A percentile compares a stretch with the other conserved stretches of the same genome.
phyloP scores from a whole-genome alignment of 2,329 filamentous ascomycete species.

The Penicillium occitanis region DNA sequence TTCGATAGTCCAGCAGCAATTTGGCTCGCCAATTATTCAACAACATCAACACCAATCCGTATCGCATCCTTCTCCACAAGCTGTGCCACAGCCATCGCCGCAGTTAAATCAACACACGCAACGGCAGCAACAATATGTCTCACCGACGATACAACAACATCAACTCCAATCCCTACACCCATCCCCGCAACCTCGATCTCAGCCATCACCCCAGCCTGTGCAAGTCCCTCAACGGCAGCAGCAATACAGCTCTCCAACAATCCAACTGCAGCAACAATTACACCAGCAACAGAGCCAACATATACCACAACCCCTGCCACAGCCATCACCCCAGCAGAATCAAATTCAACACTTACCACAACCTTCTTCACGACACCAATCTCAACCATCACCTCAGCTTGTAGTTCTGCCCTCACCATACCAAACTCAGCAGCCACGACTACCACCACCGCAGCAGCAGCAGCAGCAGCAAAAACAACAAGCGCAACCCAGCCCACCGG shows the following conservation, averaged over 20 bases:
- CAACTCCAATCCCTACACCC: neutral
- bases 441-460: neutral
- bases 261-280: constrained; percentile 1
- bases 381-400: constrained; percentile 24
- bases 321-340: constrained; percentile 5
- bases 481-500: neutral
- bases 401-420: constrained; percentile 16
- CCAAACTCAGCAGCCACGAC: constrained; percentile 9
- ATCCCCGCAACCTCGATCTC: neutral
- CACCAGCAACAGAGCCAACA: neutral
- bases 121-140: constrained; percentile 20
- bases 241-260: neutral
- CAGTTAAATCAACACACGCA: constrained; percentile 22
- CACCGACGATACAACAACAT: constrained; percentile 9
- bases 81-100: constrained; percentile 27
- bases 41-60: constrained; percentile 16
- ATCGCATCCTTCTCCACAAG: constrained; percentile 21
- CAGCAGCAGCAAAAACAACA: neutral
- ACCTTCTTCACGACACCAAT: neutral
- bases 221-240: constrained; percentile 19
- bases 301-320: neutral
- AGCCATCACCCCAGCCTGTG: constrained; percentile 24
- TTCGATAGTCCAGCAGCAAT: constrained; percentile 16
- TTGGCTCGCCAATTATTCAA: constrained; percentile 31
- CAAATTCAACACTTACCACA: constrained; percentile 10